phyloP scores from a whole-genome alignment of 768 basidiomycete genomes.

The Tylopilus sp. region DNA sequence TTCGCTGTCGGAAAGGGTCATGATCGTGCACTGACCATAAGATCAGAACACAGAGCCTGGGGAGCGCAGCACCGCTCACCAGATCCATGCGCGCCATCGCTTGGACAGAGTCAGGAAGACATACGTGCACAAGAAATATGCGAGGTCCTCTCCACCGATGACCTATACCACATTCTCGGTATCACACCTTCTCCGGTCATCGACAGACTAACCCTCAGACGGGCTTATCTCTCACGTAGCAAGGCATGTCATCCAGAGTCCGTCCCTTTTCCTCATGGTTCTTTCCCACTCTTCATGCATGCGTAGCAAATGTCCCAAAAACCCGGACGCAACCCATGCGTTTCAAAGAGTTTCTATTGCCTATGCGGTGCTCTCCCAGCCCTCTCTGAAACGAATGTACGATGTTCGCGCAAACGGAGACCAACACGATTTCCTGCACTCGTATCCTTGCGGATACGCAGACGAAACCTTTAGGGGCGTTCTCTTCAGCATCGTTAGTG shows the following conservation, averaged over 20 bases:
- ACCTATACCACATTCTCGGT: constrained; percentile 75
- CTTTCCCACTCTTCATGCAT: constrained; percentile 1
- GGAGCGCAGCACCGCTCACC: constrained; percentile 16
- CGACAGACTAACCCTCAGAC: constrained; percentile 61
- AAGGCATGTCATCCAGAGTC: constrained; percentile 85
- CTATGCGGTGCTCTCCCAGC: constrained; percentile 75
- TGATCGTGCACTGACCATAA: constrained; percentile 33
- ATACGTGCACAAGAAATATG: constrained; percentile 23
- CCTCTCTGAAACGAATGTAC: constrained; percentile 63
- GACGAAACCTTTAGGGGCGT: constrained; percentile 81
- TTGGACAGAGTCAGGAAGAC: constrained; percentile 9
- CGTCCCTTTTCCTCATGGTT: constrained; percentile 29
- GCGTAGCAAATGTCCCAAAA: constrained; percentile 70
- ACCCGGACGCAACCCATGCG: constrained; percentile 74
- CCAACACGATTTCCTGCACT: constrained; percentile 47
- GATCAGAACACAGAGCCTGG: constrained; percentile 30
- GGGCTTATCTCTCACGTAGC: constrained; percentile 76
- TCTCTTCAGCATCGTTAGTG: constrained; percentile 69
- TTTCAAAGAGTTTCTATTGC: constrained; percentile 87
- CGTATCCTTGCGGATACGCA: constrained; percentile 52
- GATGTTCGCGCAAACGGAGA: constrained; percentile 51
- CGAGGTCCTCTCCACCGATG: constrained; percentile 55
- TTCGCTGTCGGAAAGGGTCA: constrained; percentile 49
- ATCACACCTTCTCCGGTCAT: constrained; percentile 45
- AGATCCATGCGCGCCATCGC: neutral